Conservation (phyloP, 1,284 basidiomycete species). For the Moniliella sp. region DNA sequence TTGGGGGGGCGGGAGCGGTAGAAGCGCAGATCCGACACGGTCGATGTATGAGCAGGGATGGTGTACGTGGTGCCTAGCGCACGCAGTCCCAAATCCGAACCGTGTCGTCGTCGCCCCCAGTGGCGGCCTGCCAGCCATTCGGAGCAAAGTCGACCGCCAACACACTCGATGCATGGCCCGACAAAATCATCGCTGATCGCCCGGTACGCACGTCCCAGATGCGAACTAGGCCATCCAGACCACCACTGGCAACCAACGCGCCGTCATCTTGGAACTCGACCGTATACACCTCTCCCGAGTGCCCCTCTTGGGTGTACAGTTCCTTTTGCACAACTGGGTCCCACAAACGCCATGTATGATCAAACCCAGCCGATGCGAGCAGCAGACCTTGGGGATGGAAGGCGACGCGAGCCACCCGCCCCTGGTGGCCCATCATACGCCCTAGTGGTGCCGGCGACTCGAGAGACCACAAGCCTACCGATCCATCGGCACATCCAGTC, state of each 20-base stretch:
- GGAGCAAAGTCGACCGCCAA: constrained; percentile 78
- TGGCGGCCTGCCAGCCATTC: constrained; percentile 89
- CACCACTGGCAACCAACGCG: constrained; percentile 71
- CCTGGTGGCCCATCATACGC: constrained; percentile 64
- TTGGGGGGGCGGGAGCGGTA: constrained; percentile 48
- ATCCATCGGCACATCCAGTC: constrained; percentile 69
- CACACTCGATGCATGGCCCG: constrained; percentile 85
- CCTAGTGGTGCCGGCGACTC: constrained; percentile 55
- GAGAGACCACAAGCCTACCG: constrained; percentile 55
- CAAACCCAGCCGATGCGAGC: constrained; percentile 80
- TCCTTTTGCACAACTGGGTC: constrained; percentile 62
- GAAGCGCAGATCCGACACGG: constrained; percentile 82
- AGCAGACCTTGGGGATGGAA: constrained; percentile 89
- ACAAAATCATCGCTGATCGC: constrained; percentile 86
- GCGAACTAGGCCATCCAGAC: constrained; percentile 82
- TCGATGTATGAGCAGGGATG: constrained; percentile 81
- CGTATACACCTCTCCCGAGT: constrained; percentile 80
- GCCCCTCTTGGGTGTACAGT: constrained; percentile 76
- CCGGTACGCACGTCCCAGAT: constrained; percentile 93
- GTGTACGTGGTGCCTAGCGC: constrained; percentile 72
- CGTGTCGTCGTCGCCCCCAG: constrained; percentile 86
- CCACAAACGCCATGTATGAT: constrained; percentile 97
- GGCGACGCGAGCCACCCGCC: constrained; percentile 70
- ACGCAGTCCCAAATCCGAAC: constrained; percentile 95
- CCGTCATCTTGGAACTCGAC: constrained; percentile 90